Conservation (phyloP, 345 rosid species). For the Eutrema japonicum region DNA sequence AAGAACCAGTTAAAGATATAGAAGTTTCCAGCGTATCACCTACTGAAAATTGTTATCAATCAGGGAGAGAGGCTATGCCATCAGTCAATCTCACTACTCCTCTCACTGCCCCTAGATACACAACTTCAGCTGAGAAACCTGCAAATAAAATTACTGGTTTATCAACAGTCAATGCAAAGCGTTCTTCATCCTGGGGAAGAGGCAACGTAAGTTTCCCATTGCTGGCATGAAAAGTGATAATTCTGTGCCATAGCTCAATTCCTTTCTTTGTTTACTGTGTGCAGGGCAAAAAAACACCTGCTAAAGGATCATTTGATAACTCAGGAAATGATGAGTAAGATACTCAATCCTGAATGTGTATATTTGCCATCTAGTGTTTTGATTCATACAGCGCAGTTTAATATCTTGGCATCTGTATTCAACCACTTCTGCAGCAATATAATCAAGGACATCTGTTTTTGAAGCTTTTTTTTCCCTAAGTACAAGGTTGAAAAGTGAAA, state of each 20-base stretch:
- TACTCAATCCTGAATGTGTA: constrained; percentile 29
- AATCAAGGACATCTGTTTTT: background rate
- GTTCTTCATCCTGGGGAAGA: constrained; percentile 91
- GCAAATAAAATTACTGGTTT: constrained; percentile 60
- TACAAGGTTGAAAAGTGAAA: background rate
- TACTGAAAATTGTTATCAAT: constrained; percentile 63
- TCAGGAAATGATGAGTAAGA: constrained; percentile 99
- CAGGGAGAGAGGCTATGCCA: constrained; percentile 78
- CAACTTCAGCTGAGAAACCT: constrained; percentile 64
- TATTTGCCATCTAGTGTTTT: constrained; percentile 11
- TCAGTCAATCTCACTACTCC: constrained; percentile 67
- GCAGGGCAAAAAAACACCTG: constrained; percentile 62
- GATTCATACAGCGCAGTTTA: constrained; percentile 1
- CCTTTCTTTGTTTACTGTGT: constrained; percentile 20
- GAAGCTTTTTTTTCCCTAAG: background rate
- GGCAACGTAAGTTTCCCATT: constrained; percentile 60
- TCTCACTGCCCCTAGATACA: constrained; percentile 55
- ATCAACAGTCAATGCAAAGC: constrained; percentile 54
- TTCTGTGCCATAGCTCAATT: constrained; percentile 12
- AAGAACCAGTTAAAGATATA: constrained; percentile 55
- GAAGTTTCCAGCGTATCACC: constrained; percentile 60
- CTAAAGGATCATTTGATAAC: constrained; percentile 85
- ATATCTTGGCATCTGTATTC: constrained; percentile 3
- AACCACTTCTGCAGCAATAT: background rate
- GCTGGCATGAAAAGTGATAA: constrained; percentile 25